A percentile compares a stretch with the other conserved stretches of the same genome.
Conservation (phyloP, 805 yeast species). For the Starmerella stigmatis region DNA sequence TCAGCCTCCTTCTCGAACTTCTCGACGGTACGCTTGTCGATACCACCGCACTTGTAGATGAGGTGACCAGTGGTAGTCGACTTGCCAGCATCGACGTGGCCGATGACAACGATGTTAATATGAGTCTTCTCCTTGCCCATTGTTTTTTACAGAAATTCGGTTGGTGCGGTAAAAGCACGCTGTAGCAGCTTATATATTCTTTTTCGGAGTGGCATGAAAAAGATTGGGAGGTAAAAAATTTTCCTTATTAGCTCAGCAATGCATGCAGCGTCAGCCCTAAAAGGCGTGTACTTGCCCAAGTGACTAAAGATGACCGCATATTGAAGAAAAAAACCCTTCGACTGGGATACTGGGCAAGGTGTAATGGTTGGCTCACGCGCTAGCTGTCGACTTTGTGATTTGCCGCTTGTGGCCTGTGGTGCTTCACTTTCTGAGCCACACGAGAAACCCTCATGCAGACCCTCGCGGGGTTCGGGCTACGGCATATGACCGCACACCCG, state of each 20-base stretch:
- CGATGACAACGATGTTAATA: constrained; percentile 99
- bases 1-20: constrained; percentile 98
- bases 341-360: constrained; percentile 2
- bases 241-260: constrained; percentile 15
- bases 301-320: constrained; percentile 6
- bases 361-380: not conserved
- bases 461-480: not conserved
- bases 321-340: not conserved
- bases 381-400: not conserved
- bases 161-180: not conserved
- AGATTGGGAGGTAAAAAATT: constrained; percentile 15
- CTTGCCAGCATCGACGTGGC: constrained; percentile 99
- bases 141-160: constrained; percentile 11
- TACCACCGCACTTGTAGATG: constrained; percentile 97
- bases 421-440: constrained; percentile 2
- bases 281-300: not conserved
- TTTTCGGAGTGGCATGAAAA: constrained; percentile 16
- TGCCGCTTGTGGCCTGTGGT: not conserved
- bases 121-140: constrained; percentile 93
- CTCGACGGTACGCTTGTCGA: constrained; percentile 97
- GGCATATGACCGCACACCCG: no score
- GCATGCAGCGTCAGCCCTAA: constrained; percentile 22
- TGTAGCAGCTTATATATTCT: constrained; percentile 21
- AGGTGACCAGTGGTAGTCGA: constrained; percentile 99
- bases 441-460: constrained; percentile 3